A percentile compares a stretch with the other conserved stretches of the same genome.
phyloP scores from a whole-genome alignment of 306 rosid genomes.

The Quercus rubra region DNA sequence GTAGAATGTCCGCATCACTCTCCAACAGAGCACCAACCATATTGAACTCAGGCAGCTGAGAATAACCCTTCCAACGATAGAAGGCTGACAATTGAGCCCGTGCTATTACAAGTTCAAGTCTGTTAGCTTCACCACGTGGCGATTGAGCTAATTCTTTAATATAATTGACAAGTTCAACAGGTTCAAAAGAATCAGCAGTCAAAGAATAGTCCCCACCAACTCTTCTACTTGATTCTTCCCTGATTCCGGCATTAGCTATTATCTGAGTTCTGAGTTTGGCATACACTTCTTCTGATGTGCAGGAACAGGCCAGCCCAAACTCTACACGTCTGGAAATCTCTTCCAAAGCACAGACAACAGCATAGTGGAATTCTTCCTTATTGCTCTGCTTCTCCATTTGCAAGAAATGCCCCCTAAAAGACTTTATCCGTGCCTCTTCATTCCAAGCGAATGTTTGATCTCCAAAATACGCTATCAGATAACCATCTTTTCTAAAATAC shows the following conservation, averaged over 20 bases:
- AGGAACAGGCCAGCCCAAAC: constrained; percentile 68
- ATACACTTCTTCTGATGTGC: constrained; percentile 51
- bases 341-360: constrained; percentile 67
- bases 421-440: constrained; percentile 61
- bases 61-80: constrained; percentile 57
- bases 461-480: constrained; percentile 69
- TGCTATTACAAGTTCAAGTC: constrained; percentile 41
- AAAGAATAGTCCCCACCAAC: constrained; percentile 46
- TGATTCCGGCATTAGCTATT: constrained; percentile 53
- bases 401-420: constrained; percentile 54
- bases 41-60: constrained; percentile 50
- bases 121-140: constrained; percentile 42
- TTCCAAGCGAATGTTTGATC: constrained; percentile 86
- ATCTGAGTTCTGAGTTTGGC: constrained; percentile 45
- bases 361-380: constrained; percentile 46
- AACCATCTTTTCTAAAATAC: constrained; percentile 44
- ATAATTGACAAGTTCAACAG: constrained; percentile 47
- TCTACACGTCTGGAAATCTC: constrained; percentile 78
- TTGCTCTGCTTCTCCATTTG: constrained; percentile 64
- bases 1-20: constrained; percentile 34
- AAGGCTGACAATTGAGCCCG: constrained; percentile 55
- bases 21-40: constrained; percentile 38
- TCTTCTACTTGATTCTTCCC: constrained; percentile 45
- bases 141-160: constrained; percentile 49
- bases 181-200: constrained; percentile 50